These are phyloP conservation scores for Halophytophthora batemanensis DNA, from an alignment of 352 stramenopile species.

Conservation along the genomic window DNA sequence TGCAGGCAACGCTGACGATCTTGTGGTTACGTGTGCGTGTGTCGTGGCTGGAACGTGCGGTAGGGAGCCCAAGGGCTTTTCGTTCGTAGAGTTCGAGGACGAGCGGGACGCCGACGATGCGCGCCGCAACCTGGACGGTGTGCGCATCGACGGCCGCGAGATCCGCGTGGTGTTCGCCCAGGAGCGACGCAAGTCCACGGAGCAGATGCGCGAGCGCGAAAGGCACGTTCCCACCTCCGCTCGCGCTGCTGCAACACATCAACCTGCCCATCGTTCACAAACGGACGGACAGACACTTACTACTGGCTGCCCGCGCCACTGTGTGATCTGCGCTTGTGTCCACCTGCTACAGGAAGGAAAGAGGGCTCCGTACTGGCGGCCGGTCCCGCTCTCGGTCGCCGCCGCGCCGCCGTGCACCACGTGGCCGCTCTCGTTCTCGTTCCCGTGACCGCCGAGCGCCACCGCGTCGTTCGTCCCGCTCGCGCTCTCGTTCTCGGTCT, in stretches of 20 bases:
- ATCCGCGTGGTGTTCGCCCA: conserved; percentile 96
- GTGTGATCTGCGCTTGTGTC: not conserved
- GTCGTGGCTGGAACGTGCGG: not conserved
- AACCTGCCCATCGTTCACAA: conserved; percentile 8
- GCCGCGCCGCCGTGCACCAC: conserved; percentile 17
- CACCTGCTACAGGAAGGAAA: conserved; percentile 15
- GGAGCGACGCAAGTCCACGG: conserved; percentile 93
- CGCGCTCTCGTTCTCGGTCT: conserved; percentile 42
- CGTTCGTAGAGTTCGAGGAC: conserved; percentile 94
- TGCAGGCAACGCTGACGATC: conserved; percentile 4
- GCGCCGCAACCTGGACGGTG: conserved; percentile 88
- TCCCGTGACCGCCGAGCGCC: conserved; percentile 42
- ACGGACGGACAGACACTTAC: too few species aligned
- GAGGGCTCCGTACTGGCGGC: conserved; percentile 16
- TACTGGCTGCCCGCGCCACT: not conserved
- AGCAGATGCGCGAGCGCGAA: conserved; percentile 92
- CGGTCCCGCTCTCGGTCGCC: conserved; percentile 36
- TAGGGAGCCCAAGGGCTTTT: conserved; percentile 93
- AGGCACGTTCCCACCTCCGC: conserved; percentile 26
- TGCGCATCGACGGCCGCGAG: conserved; percentile 90
- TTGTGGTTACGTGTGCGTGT: conserved; percentile 1
- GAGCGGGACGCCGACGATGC: conserved; percentile 91
- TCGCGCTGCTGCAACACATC: not conserved
- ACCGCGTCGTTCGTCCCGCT: conserved; percentile 45
- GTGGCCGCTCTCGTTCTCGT: conserved; percentile 46